Base-by-base conservation (phyloP, 2,329 filamentous ascomycete genomes). In the Phialocephala subalpina region DNA sequence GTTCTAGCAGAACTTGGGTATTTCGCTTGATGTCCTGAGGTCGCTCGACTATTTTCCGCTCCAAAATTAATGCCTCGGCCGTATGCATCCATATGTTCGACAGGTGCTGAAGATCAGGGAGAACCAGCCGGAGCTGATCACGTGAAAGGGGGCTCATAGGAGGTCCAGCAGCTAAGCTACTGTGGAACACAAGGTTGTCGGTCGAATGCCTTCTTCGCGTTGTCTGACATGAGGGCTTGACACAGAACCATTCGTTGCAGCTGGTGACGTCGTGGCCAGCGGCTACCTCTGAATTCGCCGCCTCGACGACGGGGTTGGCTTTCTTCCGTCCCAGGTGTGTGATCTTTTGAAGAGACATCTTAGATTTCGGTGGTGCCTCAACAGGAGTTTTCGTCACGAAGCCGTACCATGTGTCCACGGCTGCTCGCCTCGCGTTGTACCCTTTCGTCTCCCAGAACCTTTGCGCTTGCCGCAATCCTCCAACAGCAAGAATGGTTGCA, bases 391-490 rank as follows among this genome's bases (percentile, higher is more conserved):
- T 83, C 1, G 81, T 80, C 9, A 90, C 76, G 20, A 79, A 80
- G 47, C 81, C 81, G 73, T 85, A 88, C 87, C 87, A 90, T 5
- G 73, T 78, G 71, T 90, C 88, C 18, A 90, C 87, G 1, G 85
- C 84, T 22, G 81, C 81, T 64, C 87, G 82, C 36, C 88, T 81
- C 60, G 80, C 81, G 73, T 88, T 90, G 76, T 90, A 90, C 1
- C 87, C 87, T 72, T 89, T 89, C 45, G 88, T 87, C 73, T 90
- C 87, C 88, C 88, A 90, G 40, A 90, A 82, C 53, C 84, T 81
- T 70, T 90, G 86, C 1, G 89, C 87, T 72, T 90, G 86, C 9
- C 87, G 82, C 63, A 90, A 77, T 1, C 88, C 88, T 38, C 88
- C 88, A 12, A 90, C 78, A 52, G 84, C 86, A 11, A 90, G 73